Conservation (phyloP, 2,329 filamentous ascomycete species). For the Rhinocladiella similis region DNA sequence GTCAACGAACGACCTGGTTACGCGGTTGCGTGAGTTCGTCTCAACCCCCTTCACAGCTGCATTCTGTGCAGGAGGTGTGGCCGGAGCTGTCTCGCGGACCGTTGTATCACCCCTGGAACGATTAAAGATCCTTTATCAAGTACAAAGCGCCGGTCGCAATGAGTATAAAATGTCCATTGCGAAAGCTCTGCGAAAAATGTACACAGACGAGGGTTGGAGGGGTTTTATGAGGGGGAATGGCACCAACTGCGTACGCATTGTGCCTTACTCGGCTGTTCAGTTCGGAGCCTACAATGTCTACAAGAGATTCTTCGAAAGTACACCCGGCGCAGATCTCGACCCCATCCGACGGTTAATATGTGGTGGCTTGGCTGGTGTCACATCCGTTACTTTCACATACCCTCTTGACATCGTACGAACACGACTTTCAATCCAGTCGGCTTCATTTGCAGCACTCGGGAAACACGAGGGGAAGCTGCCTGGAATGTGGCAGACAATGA, state of each 20-base stretch:
- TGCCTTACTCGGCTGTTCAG: constrained; percentile 96
- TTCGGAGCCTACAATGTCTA: constrained; percentile 99
- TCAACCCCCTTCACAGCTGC: constrained; percentile 86
- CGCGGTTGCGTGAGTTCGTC: constrained; percentile 45
- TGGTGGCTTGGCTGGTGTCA: constrained; percentile 88
- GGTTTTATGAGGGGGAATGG: constrained; percentile 98
- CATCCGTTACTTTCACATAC: constrained; percentile 92
- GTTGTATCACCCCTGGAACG: constrained; percentile 95
- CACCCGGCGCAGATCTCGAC: constrained; percentile 71
- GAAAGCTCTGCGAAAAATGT: constrained; percentile 91
- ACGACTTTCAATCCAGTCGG: constrained; percentile 90
- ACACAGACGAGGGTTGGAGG: constrained; percentile 92
- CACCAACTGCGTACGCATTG: constrained; percentile 96
- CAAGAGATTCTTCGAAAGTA: constrained; percentile 79
- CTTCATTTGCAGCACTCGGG: constrained; percentile 82
- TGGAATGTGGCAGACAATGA: constrained; percentile 87
- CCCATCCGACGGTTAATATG: constrained; percentile 79
- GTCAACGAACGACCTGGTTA: constrained; percentile 28
- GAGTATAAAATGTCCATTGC: constrained; percentile 92
- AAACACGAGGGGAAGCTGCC: constrained; percentile 68
- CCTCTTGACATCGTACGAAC: constrained; percentile 97
- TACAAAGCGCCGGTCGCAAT: constrained; percentile 85
- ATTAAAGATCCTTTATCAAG: constrained; percentile 95
- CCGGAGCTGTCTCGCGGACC: constrained; percentile 94
- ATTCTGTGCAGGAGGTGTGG: constrained; percentile 90